A percentile compares a stretch with the other conserved stretches of the same genome.
These are phyloP conservation scores for Trametes coccinea DNA, from an alignment of 768 basidiomycete genomes.

Conservation along the genomic window DNA sequence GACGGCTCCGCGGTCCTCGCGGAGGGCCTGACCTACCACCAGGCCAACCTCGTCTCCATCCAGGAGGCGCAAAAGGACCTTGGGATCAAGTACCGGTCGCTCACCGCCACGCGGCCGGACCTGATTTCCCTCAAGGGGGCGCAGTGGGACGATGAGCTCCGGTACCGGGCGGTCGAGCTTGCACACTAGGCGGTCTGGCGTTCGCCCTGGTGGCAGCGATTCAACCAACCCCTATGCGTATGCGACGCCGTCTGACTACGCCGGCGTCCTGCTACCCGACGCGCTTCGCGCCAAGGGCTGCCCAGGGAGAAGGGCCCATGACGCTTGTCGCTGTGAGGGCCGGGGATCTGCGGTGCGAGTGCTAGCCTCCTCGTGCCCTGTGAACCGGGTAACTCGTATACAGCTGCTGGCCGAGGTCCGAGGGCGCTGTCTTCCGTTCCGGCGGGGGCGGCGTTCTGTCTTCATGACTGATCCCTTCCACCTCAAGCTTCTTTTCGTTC, in stretches of 20 bases:
- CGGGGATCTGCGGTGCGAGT: neutral
- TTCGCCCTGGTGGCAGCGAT: slow-evolving; percentile 1
- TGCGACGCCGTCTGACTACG: neutral
- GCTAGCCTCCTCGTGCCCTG: neutral
- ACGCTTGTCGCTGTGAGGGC: neutral
- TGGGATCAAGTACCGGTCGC: slow-evolving; percentile 22
- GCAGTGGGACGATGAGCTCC: slow-evolving; percentile 13
- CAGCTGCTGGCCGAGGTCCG: slow-evolving; percentile 1
- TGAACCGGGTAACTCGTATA: neutral
- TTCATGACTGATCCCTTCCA: neutral
- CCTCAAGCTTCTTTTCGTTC: neutral
- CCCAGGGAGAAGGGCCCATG: neutral
- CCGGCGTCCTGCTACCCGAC: neutral
- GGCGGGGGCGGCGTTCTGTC: neutral
- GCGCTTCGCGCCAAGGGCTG: slow-evolving; percentile 1
- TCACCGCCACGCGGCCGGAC: slow-evolving; percentile 16
- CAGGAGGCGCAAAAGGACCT: slow-evolving; percentile 20
- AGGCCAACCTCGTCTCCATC: slow-evolving; percentile 19
- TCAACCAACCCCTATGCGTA: neutral
- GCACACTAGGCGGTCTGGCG: neutral
- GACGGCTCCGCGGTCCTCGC: slow-evolving; percentile 13
- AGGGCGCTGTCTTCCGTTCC: neutral
- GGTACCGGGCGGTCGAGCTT: slow-evolving; percentile 15
- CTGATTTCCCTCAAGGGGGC: slow-evolving; percentile 17
- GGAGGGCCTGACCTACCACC: slow-evolving; percentile 22